Evolutionary conservation across 73 alveolate genomes (phyloP), one percentile per base, ranked within the genome.

Genomic region (Symbiodinium pilosum): DNA sequence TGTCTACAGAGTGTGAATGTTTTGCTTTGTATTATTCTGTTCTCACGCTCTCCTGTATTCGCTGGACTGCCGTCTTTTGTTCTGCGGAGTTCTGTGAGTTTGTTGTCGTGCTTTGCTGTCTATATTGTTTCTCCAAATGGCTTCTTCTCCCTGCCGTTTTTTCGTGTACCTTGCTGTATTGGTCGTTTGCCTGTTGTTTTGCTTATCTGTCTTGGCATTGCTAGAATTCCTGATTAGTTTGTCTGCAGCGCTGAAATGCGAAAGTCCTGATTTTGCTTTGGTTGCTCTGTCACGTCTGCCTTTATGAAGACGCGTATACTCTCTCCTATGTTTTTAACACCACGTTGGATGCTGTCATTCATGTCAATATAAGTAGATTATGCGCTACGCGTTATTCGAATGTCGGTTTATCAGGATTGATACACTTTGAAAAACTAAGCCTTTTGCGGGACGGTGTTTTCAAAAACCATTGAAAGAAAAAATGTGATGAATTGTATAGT

Each of bases 161-260:
- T 34, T 43, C 39, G 7, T 36, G 12, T 16, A 32, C 56, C 40
- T 81, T 32, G 42, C 40, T 38, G 34, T 36, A 36, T 81, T 81
- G 88, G 51, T 40, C 56, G 56, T 39, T 32, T 81, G 88, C 88
- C 36, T 81, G 36, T 81, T 81, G 59, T 81, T 81, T 81, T 34
- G 59, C 34, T 81, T 32, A 64, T 81, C 88, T 40, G 88, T 81
- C 56, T 40, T 81, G 34, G 88, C 88, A 38, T 34, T 81, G 51
- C 36, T 81, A 39, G 40, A 81, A 43, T 81, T 81, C 34, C 88
- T 81, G 36, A 81, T 81, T 81, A 40, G 14, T 16, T 81, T 81
- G 88, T 81, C 88, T 28, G 88, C 88, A 39, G 88, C 40, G 4
- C 68, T 81, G 56, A 81, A 81, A 32, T 81, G 88, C 40, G 88